Percentiles rank a stretch among this genome's conserved stretches.
These are phyloP conservation scores for Amaranthus tricolor DNA, from an alignment of 179 eudicot species.

Conservation along the genomic window DNA sequence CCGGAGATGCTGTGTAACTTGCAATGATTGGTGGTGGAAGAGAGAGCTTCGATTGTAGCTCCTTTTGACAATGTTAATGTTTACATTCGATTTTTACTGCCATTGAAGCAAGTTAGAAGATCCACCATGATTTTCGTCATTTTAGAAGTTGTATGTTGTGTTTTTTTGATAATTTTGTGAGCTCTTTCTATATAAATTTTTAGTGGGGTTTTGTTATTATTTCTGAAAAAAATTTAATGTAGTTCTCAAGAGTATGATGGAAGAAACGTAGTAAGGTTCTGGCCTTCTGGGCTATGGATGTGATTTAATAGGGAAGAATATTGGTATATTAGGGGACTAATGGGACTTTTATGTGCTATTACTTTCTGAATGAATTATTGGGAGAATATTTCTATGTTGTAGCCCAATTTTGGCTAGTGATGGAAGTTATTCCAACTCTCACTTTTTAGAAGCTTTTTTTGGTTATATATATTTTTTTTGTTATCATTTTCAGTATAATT, in stretches of 20 bases:
- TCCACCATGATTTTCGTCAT: not conserved
- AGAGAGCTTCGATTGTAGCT: not conserved
- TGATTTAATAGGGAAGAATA: slow-evolving; percentile 14
- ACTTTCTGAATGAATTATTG: slow-evolving; percentile 12
- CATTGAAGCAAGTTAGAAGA: not conserved
- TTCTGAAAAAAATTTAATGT: not conserved
- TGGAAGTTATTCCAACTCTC: not conserved
- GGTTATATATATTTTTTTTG: not conserved
- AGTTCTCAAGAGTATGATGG: slow-evolving; percentile 6
- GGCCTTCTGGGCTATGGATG: slow-evolving; percentile 17
- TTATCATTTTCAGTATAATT: not conserved
- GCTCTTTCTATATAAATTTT: not conserved
- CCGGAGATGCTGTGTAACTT: slow-evolving; percentile 28
- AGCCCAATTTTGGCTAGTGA: not conserved
- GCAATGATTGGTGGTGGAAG: not conserved
- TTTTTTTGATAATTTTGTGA: not conserved
- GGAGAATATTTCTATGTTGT: slow-evolving; percentile 14
- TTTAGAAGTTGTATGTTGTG: slow-evolving; percentile 19
- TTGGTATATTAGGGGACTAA: slow-evolving; percentile 21
- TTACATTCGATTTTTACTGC: not conserved
- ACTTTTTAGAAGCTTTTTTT: not conserved
- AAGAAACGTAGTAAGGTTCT: slow-evolving; percentile 12
- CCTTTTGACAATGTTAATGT: not conserved
- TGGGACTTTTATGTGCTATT: not conserved
- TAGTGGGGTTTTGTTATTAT: slow-evolving; percentile 2